Evolutionary conservation across 192 early-diverging fungal species (phyloP), one percentile per base, ranked within the genome.

Genomic region (Pilobolus umbonatus): DNA sequence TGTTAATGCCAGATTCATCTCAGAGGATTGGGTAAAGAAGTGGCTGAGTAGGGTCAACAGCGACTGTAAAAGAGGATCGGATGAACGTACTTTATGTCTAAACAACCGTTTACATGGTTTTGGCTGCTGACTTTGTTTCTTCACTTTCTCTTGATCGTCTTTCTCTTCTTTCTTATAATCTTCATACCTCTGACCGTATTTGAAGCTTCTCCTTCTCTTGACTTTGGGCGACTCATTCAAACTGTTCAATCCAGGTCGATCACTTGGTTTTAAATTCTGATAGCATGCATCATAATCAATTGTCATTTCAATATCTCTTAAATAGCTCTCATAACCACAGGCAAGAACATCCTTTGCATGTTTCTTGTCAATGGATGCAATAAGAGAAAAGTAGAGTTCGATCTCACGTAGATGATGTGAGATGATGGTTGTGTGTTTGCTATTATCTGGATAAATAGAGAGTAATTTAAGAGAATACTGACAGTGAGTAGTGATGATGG

Each of bases 1-100:
- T 0, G 95, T 98, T 24, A 98, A 71, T 0, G 93, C 92, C 67
- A 98, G 65, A 64, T 98, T 98, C 58, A 95, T 82, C 28, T 88
- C 86, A 24, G 85, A 86, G 21, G 90, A 86, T 58, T 98, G 93
- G 0, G 83, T 80, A 74, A 94, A 95, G 60, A 95, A 93, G 49
- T 84, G 81, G 34, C 82, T 75, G 30, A 88, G 71, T n/a, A 84
- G 68, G 24, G 72, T 73, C 48, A 91, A 71, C 36, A 91, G 73
- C 42, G 78, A 85, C 29, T 86, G 85, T 5, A 91, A 62, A 9
- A 88, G 66, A 0, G 85, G 85, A 36, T 91, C 88, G 6, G 72
- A 72, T 3, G 68, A 66, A 28, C 57, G 57, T 26, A 77, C 34
- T 7, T 60, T 47, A 59, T 80, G 81, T 42, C 72, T 69, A 0